phyloP scores from a whole-genome alignment of 2,329 filamentous ascomycete genomes.

The Alternaria atra region DNA sequence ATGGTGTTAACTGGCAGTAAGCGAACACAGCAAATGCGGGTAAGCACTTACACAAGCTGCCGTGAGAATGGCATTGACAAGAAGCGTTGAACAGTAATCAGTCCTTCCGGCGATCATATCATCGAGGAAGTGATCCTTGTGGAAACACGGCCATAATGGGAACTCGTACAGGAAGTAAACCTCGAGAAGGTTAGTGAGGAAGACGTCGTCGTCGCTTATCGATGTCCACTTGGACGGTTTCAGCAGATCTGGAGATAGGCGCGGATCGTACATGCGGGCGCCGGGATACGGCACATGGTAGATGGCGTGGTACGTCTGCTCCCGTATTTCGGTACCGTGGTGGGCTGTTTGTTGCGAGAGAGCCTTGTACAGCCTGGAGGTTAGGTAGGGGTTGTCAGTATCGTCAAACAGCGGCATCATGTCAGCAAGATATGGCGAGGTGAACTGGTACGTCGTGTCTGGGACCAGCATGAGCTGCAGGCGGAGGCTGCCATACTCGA shows the following conservation, averaged over 20 bases:
- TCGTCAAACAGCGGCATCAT: slow-evolving; percentile 3
- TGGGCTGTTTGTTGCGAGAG: neutral
- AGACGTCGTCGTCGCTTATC: slow-evolving; percentile 13
- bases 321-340: neutral
- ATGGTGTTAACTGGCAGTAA: neutral
- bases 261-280: slow-evolving; percentile 13
- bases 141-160: slow-evolving; percentile 14
- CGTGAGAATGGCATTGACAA: slow-evolving; percentile 17
- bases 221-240: slow-evolving; percentile 16
- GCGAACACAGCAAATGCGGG: neutral
- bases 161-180: slow-evolving; percentile 19
- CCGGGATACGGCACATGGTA: slow-evolving; percentile 7
- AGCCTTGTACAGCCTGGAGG: slow-evolving; percentile 6
- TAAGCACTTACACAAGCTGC: slow-evolving; percentile 13
- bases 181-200: slow-evolving; percentile 17
- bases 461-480: slow-evolving; percentile 6
- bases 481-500: slow-evolving; percentile 11
- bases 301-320: neutral
- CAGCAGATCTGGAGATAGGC: neutral
- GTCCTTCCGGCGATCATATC: slow-evolving; percentile 13
- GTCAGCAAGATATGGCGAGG: slow-evolving; percentile 4
- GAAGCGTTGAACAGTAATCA: slow-evolving; percentile 19
- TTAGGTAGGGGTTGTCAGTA: slow-evolving; percentile 1
- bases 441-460: slow-evolving; percentile 3
- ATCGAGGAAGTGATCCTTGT: slow-evolving; percentile 23